phyloP scores from a whole-genome alignment of 2,329 filamentous ascomycete genomes.

The Colletotrichum horii region DNA sequence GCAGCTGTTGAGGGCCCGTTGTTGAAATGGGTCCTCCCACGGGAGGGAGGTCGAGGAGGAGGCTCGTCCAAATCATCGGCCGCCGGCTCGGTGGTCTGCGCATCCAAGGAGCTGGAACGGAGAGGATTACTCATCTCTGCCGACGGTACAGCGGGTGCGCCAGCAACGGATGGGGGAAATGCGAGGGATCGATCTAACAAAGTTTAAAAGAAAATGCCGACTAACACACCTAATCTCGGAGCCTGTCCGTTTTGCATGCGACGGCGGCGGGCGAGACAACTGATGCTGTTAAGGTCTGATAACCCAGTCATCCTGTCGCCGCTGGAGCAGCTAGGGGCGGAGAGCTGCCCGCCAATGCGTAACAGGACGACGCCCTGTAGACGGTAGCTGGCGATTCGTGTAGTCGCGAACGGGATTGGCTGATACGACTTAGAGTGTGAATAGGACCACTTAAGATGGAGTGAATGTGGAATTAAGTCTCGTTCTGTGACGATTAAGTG shows the following conservation, averaged over 20 bases:
- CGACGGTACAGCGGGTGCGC: not conserved
- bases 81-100: not conserved
- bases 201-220: constrained; percentile 4
- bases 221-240: constrained; percentile 1
- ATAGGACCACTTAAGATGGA: not conserved
- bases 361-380: not conserved
- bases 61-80: constrained; percentile 1
- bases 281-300: not conserved
- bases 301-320: not conserved
- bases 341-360: not conserved
- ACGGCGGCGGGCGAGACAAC: not conserved
- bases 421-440: not conserved
- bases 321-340: not conserved
- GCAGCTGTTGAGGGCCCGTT: not conserved
- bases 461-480: not conserved
- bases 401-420: not conserved
- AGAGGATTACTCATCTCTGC: constrained; percentile 19
- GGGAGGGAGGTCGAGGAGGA: not conserved
- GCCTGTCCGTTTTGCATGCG: not conserved
- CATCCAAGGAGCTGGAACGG: constrained; percentile 9
- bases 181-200: not conserved
- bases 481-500: not conserved
- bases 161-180: not conserved
- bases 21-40: not conserved
- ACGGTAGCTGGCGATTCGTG: not conserved